A percentile compares a stretch with the other conserved stretches of the same genome.
Conservation (phyloP, 768 basidiomycete species). For the Lenzites betulinus region DNA sequence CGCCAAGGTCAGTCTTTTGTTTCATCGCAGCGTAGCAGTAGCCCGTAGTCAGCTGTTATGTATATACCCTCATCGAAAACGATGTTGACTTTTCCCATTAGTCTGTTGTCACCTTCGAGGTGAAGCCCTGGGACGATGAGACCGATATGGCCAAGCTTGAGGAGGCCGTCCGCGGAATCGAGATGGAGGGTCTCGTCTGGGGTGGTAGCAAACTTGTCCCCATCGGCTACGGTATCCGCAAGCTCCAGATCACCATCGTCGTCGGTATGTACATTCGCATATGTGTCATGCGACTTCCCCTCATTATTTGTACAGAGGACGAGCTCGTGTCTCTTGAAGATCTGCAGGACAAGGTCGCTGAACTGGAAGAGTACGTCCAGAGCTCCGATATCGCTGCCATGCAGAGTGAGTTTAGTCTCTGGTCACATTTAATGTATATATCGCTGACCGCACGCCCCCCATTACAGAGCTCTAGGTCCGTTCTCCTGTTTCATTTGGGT, state of each 20-base stretch:
- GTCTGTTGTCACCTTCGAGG: conserved; percentile 97
- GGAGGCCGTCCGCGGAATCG: conserved; percentile 78
- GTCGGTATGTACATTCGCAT: conserved; percentile 35
- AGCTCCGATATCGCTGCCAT: conserved; percentile 91
- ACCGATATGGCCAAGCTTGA: conserved; percentile 94
- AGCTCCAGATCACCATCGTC: conserved; percentile 75
- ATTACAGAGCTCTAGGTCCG: conserved; percentile 19
- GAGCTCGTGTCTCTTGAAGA: conserved; percentile 93
- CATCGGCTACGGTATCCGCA: conserved; percentile 92
- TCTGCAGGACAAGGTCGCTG: conserved; percentile 86
- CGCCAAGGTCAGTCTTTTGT: conserved; percentile 66
- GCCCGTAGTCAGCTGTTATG: neutral
- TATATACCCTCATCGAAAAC: conserved; percentile 13
- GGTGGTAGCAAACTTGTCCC: conserved; percentile 91
- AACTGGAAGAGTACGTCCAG: conserved; percentile 88
- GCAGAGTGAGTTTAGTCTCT: conserved; percentile 63
- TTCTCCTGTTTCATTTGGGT: neutral
- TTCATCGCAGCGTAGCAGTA: neutral
- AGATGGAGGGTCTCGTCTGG: conserved; percentile 93
- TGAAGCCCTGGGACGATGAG: conserved; percentile 99
- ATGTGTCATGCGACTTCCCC: conserved; percentile 49
- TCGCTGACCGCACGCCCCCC: neutral
- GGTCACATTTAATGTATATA: too few species aligned
- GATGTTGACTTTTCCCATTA: conserved; percentile 34
- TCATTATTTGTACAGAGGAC: conserved; percentile 63